Conservation (phyloP, 441 rosid genomes). For the Adansonia grandidieri region DNA sequence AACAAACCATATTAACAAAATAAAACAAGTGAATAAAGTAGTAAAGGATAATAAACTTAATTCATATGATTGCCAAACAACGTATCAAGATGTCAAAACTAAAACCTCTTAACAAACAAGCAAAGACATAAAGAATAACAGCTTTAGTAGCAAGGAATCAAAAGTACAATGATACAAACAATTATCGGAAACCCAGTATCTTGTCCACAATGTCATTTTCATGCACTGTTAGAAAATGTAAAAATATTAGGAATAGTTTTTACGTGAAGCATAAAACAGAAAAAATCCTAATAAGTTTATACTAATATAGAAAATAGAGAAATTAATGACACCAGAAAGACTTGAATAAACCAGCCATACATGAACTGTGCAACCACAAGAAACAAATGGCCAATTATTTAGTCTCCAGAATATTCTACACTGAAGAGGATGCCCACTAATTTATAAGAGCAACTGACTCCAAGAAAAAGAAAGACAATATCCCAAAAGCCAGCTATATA, state of each 20-base stretch:
- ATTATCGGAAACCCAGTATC: background rate
- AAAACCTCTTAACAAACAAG: constrained; percentile 5
- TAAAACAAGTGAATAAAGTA: constrained; percentile 3
- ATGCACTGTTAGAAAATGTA: background rate
- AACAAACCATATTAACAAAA: constrained; percentile 33
- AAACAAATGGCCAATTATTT: constrained; percentile 18
- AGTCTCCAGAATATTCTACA: background rate
- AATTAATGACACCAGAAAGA: background rate
- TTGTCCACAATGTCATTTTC: background rate
- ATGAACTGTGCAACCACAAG: background rate
- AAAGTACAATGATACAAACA: constrained; percentile 1
- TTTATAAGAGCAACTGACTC: background rate
- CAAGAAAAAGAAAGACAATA: background rate
- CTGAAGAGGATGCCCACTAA: constrained; percentile 1
- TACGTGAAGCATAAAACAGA: background rate
- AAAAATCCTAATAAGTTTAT: background rate
- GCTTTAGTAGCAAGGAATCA: constrained; percentile 10
- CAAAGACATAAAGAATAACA: constrained; percentile 11
- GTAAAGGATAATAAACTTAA: constrained; percentile 1
- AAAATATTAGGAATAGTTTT: background rate
- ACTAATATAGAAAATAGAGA: background rate
- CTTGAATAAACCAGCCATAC: background rate
- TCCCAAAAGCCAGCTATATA: background rate
- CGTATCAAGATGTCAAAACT: constrained; percentile 6
- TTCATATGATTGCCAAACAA: background rate